phyloP scores from a whole-genome alignment of 2,329 filamentous ascomycete species.

The Penicillium paneum region DNA sequence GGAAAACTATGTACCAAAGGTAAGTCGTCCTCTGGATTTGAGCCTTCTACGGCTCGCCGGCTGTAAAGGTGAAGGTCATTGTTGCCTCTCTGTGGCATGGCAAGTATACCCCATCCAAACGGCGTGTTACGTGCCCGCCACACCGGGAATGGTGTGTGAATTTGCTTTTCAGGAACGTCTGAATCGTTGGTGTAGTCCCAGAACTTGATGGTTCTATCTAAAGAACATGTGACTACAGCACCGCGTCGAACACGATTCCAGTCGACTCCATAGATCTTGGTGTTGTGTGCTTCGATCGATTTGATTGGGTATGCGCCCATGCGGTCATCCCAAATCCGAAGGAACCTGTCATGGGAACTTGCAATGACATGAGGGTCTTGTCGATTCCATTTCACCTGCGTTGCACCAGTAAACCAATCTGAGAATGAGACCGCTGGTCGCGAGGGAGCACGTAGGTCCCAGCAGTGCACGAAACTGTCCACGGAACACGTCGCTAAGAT shows the following conservation, averaged over 20 bases:
- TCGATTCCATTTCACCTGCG: slow-evolving; percentile 92
- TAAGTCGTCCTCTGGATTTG: slow-evolving; percentile 35
- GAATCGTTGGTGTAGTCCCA: slow-evolving; percentile 73
- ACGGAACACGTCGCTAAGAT: slow-evolving; percentile 86
- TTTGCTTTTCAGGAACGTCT: slow-evolving; percentile 69
- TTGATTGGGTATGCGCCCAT: slow-evolving; percentile 73
- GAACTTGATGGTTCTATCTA: slow-evolving; percentile 89
- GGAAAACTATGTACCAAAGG: slow-evolving; percentile 52
- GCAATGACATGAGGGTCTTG: slow-evolving; percentile 83
- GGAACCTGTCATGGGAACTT: slow-evolving; percentile 81
- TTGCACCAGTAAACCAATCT: slow-evolving; percentile 90
- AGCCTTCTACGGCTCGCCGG: slow-evolving; percentile 48
- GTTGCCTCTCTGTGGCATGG: slow-evolving; percentile 88
- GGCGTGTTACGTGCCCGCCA: slow-evolving; percentile 90
- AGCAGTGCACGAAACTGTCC: slow-evolving; percentile 88
- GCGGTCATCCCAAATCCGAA: slow-evolving; percentile 87
- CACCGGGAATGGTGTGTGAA: slow-evolving; percentile 79
- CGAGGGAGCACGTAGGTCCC: slow-evolving; percentile 75
- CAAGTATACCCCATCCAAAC: slow-evolving; percentile 79
- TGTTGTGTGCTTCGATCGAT: slow-evolving; percentile 82
- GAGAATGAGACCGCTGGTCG: slow-evolving; percentile 77
- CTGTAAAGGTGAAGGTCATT: slow-evolving; percentile 84
- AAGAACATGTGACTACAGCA: slow-evolving; percentile 78
- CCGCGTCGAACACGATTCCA: slow-evolving; percentile 78
- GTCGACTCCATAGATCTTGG: slow-evolving; percentile 92